phyloP scores from a whole-genome alignment of 1,284 basidiomycete species.

The Boletus smithii region DNA sequence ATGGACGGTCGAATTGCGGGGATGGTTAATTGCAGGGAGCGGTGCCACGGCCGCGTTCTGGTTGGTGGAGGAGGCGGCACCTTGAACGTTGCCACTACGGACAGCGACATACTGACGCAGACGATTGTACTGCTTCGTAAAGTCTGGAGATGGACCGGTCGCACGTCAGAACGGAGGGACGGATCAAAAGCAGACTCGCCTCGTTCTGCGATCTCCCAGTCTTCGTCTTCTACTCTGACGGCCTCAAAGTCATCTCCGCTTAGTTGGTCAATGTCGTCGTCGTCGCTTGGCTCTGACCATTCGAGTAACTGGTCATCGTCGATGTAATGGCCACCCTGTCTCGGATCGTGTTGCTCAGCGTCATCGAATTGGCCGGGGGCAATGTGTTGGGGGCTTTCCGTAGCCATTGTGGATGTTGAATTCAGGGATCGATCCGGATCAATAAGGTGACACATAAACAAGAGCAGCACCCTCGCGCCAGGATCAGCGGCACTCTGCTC shows the following conservation, averaged over 20 bases:
- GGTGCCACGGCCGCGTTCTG: constrained; percentile 50
- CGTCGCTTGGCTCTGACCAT: constrained; percentile 40
- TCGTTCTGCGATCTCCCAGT: constrained; percentile 85
- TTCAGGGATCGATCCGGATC: constrained; percentile 6
- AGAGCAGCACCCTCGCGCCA: constrained; percentile 19
- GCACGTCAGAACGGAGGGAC: not conserved
- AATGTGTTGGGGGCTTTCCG: constrained; percentile 21
- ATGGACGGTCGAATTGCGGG: constrained; percentile 34
- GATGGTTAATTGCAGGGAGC: constrained; percentile 74
- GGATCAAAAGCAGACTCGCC: constrained; percentile 39
- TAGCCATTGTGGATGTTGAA: constrained; percentile 18
- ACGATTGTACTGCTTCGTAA: constrained; percentile 96
- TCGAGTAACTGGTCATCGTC: constrained; percentile 43
- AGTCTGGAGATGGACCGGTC: constrained; percentile 53
- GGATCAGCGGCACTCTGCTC: too few species aligned
- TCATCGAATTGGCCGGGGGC: constrained; percentile 55
- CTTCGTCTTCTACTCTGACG: constrained; percentile 77
- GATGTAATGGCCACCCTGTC: constrained; percentile 44
- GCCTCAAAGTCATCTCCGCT: constrained; percentile 50
- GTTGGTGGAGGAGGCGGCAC: constrained; percentile 50
- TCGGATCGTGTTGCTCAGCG: constrained; percentile 25
- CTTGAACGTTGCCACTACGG: constrained; percentile 61
- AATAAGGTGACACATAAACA: constrained; percentile 25
- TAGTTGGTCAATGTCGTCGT: constrained; percentile 40
- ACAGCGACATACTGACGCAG: constrained; percentile 81